Conservation (phyloP, 768 basidiomycete species). For the Gymnopilus junonius region DNA sequence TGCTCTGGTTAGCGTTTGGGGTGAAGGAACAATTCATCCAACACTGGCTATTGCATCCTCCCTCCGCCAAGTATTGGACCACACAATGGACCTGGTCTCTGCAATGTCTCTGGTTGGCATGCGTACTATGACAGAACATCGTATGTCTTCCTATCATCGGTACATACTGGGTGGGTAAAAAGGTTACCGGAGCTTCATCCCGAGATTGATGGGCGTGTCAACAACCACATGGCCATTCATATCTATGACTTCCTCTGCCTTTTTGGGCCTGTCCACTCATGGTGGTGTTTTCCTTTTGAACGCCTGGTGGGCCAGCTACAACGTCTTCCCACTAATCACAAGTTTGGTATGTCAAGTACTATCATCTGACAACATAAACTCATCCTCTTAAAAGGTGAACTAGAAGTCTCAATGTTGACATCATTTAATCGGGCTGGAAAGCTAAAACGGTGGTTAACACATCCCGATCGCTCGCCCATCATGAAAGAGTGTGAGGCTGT, state of each 20-base stretch:
- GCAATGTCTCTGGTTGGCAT: constrained; percentile 16
- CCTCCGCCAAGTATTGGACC: constrained; percentile 4
- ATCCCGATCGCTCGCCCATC: constrained; percentile 11
- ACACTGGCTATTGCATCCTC: background rate
- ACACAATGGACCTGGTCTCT: constrained; percentile 17
- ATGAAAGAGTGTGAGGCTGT: constrained; percentile 15
- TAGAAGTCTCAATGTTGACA: constrained; percentile 11
- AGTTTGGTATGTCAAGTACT: constrained; percentile 12
- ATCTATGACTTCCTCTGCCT: constrained; percentile 25
- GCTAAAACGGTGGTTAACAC: constrained; percentile 12
- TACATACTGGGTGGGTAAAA: constrained; percentile 12
- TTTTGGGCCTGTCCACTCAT: constrained; percentile 36
- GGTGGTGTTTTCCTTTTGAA: constrained; percentile 42
- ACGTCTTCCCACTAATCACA: constrained; percentile 31
- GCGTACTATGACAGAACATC: constrained; percentile 2
- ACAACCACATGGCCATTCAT: too few relatives aligned
- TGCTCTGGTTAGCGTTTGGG: constrained; percentile 27
- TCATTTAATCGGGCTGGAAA: constrained; percentile 2
- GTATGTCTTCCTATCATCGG: constrained; percentile 6
- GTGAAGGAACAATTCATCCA: constrained; percentile 8
- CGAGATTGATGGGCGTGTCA: constrained; percentile 6
- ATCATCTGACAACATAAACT: background rate
- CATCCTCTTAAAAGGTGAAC: constrained; percentile 8
- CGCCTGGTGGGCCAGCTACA: constrained; percentile 37
- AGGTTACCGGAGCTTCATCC: constrained; percentile 14